Base-by-base conservation (phyloP, 345 rosid species). In the Boechera retrofracta region DNA sequence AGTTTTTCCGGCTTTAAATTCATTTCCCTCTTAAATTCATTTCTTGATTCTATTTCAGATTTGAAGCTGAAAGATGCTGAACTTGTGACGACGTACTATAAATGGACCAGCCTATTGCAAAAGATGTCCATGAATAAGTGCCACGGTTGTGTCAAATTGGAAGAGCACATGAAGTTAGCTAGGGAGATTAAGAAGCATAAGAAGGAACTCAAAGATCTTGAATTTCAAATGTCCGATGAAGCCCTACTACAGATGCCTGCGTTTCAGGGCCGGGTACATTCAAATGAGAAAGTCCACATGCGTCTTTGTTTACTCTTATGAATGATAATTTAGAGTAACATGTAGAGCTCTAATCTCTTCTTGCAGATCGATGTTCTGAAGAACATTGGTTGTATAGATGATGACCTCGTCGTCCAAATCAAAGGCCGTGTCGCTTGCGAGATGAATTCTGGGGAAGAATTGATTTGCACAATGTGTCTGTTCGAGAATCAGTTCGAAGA, bases 391-490 rank as follows among this genome's bases (percentile, higher is more conserved):
- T 92, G 97, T 71, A 84, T 95, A 76, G 92, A 95, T 85, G 83
- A 77, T 66, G 97, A 95, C 67, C 96, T 88, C 18, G 97, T 92
- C 10, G 97, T 95, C 69, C 97, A 95, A 85, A 86, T 95, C 57
- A 95, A 92, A 83, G 99, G 99, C 24, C 97, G 98, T 62, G 97
- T 95, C 35, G 97, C 98, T 72, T 94, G 98, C 79, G 98, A 92
- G 91, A 95, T 95, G 98, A 95, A 91, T 81, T 95, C 98, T 41
- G 99, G 98, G 78, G 99, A 95, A 87, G 99, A 95, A 76, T 62
- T 92, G 84, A 92, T 95, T 71, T 86, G 89, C 84, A 91, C 97
- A 3, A 96, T 90, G 77, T 89, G 89, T 72, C 85, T 95, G 69
- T 95, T 95, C 69, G 99, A 95, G 85, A 95, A 95, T 85, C 99